Conservation (phyloP, 768 basidiomycete genomes). For the Xanthoconium purpureum region DNA sequence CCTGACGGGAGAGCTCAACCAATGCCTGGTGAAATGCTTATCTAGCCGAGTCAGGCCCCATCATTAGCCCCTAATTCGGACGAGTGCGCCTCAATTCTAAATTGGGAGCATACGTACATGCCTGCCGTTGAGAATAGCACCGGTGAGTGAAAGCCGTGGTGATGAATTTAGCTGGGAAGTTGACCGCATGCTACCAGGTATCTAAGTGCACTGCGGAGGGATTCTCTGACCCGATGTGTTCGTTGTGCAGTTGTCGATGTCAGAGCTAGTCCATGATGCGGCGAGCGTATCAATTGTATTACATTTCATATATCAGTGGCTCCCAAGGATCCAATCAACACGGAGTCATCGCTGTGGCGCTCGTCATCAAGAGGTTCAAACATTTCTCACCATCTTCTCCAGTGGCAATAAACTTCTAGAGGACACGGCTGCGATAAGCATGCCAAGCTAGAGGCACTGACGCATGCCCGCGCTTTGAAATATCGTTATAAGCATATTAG, state of each 20-base stretch:
- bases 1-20: neutral
- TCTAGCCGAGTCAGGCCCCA: conserved; percentile 6
- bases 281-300: neutral
- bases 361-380: neutral
- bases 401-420: conserved; percentile 1
- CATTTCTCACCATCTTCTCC: neutral
- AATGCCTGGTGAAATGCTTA: conserved; percentile 16
- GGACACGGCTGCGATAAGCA: neutral
- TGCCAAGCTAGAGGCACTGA: neutral
- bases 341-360: too few relatives aligned
- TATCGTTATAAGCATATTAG: too few relatives aligned
- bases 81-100: neutral
- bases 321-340: neutral
- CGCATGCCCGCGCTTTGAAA: too few relatives aligned
- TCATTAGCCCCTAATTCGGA: neutral
- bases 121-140: neutral
- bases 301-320: neutral
- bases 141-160: neutral
- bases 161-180: neutral
- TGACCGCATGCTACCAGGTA: neutral
- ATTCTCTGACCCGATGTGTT: neutral
- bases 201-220: neutral
- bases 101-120: neutral
- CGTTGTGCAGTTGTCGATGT: neutral
- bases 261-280: neutral